Percentiles rank a stretch among this genome's conserved stretches.
Evolutionary conservation across 192 early-diverging fungal genomes (phyloP).

Genomic region (Linnemannia schmuckeri): DNA sequence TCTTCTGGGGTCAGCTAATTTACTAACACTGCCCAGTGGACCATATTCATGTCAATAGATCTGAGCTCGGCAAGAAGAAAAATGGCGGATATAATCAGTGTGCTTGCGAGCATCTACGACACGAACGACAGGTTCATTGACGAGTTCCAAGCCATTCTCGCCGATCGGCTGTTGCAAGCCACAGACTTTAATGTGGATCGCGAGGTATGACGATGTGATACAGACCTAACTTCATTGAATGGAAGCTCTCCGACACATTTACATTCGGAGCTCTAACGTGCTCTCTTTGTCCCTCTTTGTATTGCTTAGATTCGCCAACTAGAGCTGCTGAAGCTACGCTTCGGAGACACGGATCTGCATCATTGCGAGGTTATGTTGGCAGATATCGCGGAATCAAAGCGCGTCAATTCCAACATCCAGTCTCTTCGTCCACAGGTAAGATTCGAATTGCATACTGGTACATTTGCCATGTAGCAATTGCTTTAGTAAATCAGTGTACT

Average conservation of each 20-base stretch:
- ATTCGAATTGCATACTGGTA: not conserved
- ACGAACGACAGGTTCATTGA: slow-evolving; percentile 75
- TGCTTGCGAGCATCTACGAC: slow-evolving; percentile 79
- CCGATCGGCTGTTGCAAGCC: slow-evolving; percentile 61
- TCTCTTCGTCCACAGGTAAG: slow-evolving; percentile 46
- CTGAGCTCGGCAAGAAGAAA: slow-evolving; percentile 40
- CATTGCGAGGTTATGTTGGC: slow-evolving; percentile 87
- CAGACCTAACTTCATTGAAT: too few relatives aligned
- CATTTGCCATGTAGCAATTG: not conserved
- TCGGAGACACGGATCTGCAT: slow-evolving; percentile 72
- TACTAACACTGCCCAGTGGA: slow-evolving; percentile 18
- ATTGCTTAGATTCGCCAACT: slow-evolving; percentile 67
- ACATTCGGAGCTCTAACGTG: not conserved
- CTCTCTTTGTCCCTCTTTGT: not conserved
- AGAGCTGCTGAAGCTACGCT: slow-evolving; percentile 81
- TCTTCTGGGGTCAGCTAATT: not conserved
- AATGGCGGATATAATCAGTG: slow-evolving; percentile 74
- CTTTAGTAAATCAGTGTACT: not conserved
- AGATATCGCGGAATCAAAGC: slow-evolving; percentile 80
- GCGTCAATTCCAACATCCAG: slow-evolving; percentile 68
- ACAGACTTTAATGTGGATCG: slow-evolving; percentile 64
- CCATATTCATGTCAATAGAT: slow-evolving; percentile 31
- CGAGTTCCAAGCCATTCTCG: slow-evolving; percentile 77
- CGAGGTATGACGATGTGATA: slow-evolving; percentile 56
- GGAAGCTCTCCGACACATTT: not conserved